Evolutionary conservation across 495 filamentous ascomycete genomes (phyloP), one percentile per base, ranked within the genome.

Genomic region (Chaetomidium leptoderma): DNA sequence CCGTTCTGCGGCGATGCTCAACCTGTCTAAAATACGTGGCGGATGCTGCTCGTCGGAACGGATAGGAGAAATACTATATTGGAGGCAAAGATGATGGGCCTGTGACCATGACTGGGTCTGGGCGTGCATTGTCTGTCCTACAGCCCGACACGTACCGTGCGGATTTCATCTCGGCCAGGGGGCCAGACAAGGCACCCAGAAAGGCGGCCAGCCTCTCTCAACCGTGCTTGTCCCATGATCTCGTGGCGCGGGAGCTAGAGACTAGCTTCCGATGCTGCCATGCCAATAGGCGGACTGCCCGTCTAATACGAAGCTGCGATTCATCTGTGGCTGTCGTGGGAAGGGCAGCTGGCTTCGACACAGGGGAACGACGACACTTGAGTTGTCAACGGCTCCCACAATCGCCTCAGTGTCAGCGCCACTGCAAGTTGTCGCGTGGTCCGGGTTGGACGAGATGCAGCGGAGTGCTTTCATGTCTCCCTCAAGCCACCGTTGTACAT

Each of bases 111-210:
- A 26, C 27, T n/a, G n/a, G 43, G 9, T 24, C 35, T 32, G 50
- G 36, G 59, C 37, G 14, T 63, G 62, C 66, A 59, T 66, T 26
- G n/a, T 24, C 52, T 62, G 66, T 71, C 66, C 56, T 64, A 69
- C 66, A 61, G 59, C 53, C 58, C 21, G 40, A 48, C 23, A 46
- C 8, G 42, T 35, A 36, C 21, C 7, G 19, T 46, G 42, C 42
- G 53, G 53, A 63, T 65, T 58, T 63, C 60, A 65, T 62, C 63
- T 68, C 54, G 59, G 55, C 53, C 58, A 51, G 64, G 36, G 37
- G 49, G 29, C 56, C 43, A 64, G 17, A 50, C 42, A 35, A 49
- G 59, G 47, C 2, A 48, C n/a, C 42, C 57, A 26, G 42, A 46
- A 51, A 48, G 44, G 45, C 21, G 23, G 42, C 24, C 37, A 48